Evolutionary conservation across 495 filamentous ascomycete species (phyloP).

Genomic region (Hyaloscypha variabilis): DNA sequence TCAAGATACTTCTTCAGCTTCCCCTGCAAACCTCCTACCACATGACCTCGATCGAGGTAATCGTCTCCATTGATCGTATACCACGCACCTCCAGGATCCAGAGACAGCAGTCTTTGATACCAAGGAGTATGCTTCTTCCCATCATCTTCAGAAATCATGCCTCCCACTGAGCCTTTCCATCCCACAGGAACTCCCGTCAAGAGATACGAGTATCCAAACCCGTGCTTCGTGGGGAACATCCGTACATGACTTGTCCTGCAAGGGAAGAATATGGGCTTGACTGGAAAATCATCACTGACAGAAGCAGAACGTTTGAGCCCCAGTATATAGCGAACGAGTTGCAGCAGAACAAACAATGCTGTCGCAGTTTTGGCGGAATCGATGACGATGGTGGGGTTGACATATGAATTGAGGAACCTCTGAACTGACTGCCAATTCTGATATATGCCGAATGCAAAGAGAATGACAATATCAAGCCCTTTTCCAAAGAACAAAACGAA

Average conservation of each 20-base stretch:
- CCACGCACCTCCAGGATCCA: constrained; percentile 43
- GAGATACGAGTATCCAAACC: constrained; percentile 68
- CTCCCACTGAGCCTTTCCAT: constrained; percentile 53
- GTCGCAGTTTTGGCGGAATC: not conserved
- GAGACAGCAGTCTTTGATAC: constrained; percentile 35
- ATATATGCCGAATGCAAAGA: not conserved
- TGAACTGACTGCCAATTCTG: constrained; percentile 8
- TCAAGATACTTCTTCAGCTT: constrained; percentile 63
- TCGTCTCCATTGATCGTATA: constrained; percentile 59
- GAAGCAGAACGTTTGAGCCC: constrained; percentile 4
- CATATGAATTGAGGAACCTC: not conserved
- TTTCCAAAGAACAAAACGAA: constrained; percentile 2
- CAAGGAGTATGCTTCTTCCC: constrained; percentile 27
- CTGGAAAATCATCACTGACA: constrained; percentile 14
- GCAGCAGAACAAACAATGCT: constrained; percentile 13
- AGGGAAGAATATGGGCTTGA: constrained; percentile 55
- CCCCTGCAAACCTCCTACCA: constrained; percentile 47
- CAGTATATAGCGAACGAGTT: constrained; percentile 13
- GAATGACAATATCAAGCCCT: not conserved
- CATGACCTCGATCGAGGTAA: constrained; percentile 56
- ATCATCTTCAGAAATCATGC: constrained; percentile 54
- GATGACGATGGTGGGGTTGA: constrained; percentile 19
- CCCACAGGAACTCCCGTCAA: constrained; percentile 67
- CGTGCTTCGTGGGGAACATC: constrained; percentile 63
- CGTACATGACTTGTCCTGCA: constrained; percentile 63